A percentile compares a stretch with the other conserved stretches of the same genome.
These are phyloP conservation scores for Delitschia confertaspora DNA, from an alignment of 495 filamentous ascomycete species.

Conservation along the genomic window DNA sequence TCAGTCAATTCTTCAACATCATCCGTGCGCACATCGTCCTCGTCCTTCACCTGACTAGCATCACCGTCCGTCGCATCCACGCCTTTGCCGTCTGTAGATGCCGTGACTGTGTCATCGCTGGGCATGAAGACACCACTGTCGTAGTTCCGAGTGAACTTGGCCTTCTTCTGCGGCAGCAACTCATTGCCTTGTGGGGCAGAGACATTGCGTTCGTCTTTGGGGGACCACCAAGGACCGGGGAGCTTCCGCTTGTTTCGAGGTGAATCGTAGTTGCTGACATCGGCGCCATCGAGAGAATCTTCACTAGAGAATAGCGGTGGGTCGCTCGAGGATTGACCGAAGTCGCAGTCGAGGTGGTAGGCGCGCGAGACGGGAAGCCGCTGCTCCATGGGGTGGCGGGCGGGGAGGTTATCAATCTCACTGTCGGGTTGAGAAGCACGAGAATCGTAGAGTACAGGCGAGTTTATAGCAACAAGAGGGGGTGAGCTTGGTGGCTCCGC, in stretches of 20 bases:
- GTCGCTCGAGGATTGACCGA: constrained; percentile 16
- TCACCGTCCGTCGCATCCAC: too few relatives aligned
- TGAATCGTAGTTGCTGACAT: constrained; percentile 11
- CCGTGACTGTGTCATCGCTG: neutral
- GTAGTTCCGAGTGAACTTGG: constrained; percentile 3
- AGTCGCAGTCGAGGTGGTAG: neutral
- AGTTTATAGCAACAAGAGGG: too few relatives aligned
- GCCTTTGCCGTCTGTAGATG: too few relatives aligned
- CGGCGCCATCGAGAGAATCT: constrained; percentile 7
- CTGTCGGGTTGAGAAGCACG: too few relatives aligned
- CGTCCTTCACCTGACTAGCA: too few relatives aligned
- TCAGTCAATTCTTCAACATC: too few relatives aligned
- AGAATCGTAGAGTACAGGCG: neutral
- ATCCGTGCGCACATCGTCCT: too few relatives aligned
- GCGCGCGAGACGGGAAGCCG: neutral
- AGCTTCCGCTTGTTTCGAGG: constrained; percentile 13
- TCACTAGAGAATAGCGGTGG: constrained; percentile 19
- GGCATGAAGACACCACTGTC: constrained; percentile 6
- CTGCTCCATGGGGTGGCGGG: too few relatives aligned
- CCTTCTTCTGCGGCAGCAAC: constrained; percentile 1
- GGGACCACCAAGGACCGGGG: constrained; percentile 7
- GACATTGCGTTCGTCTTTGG: too few relatives aligned
- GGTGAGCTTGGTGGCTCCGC: too few relatives aligned
- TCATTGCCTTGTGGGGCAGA: neutral
- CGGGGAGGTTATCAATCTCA: too few relatives aligned